Percentiles rank a stretch among this genome's conserved stretches.
Evolutionary conservation across 768 basidiomycete species (phyloP).

Genomic region (Holtermanniella nyarrowii): DNA sequence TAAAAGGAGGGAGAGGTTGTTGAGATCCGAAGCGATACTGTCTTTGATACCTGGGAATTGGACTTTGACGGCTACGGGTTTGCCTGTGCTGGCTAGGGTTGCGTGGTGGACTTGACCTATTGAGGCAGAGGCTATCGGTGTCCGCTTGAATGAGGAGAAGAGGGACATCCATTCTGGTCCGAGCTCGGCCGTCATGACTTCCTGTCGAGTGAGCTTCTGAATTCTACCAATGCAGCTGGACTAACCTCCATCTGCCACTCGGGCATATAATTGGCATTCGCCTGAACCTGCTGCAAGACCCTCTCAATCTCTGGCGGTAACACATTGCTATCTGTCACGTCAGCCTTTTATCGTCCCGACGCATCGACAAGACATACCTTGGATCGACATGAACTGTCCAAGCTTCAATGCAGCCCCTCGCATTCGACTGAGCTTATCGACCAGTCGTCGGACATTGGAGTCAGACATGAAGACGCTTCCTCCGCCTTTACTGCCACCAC

Average conservation of each 20-base stretch:
- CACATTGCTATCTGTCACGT: slow-evolving; percentile 63
- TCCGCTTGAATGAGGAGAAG: slow-evolving; percentile 66
- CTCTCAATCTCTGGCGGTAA: slow-evolving; percentile 78
- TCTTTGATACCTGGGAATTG: slow-evolving; percentile 88
- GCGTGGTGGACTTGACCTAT: slow-evolving; percentile 92
- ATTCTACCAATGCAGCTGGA: not conserved
- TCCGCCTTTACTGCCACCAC: slow-evolving; percentile 37
- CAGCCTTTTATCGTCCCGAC: not conserved
- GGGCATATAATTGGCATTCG: slow-evolving; percentile 96
- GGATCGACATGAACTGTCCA: slow-evolving; percentile 95
- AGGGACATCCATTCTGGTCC: slow-evolving; percentile 62
- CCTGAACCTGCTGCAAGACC: slow-evolving; percentile 82
- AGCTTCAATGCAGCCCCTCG: slow-evolving; percentile 91
- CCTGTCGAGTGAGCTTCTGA: slow-evolving; percentile 44
- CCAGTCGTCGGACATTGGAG: slow-evolving; percentile 77
- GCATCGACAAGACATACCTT: slow-evolving; percentile 51
- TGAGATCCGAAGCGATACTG: slow-evolving; percentile 77
- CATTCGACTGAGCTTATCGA: slow-evolving; percentile 89
- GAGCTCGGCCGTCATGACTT: slow-evolving; percentile 60
- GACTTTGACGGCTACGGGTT: slow-evolving; percentile 54
- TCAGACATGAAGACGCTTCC: slow-evolving; percentile 69
- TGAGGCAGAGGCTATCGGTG: slow-evolving; percentile 90
- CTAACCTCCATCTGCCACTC: slow-evolving; percentile 92
- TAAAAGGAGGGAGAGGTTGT: slow-evolving; percentile 72
- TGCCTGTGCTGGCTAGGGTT: slow-evolving; percentile 46